Evolutionary conservation across 371 early-diverging fungal species (phyloP).

Genomic region (Mortierella polycephala): DNA sequence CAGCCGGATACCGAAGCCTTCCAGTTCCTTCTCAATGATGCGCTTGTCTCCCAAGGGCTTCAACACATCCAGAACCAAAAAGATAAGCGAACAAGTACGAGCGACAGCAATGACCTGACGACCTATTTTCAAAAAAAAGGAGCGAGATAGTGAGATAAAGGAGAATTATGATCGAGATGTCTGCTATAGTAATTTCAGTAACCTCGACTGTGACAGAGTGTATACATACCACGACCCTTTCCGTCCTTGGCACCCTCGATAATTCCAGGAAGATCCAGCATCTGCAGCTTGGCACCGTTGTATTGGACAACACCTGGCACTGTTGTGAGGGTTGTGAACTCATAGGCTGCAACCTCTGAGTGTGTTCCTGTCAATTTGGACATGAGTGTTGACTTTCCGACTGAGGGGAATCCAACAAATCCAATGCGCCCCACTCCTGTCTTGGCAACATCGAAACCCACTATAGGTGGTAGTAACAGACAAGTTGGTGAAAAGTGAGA

Average conservation of each 20-base stretch:
- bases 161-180: not conserved
- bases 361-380: conserved; percentile 97
- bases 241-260: conserved; percentile 99
- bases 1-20: conserved; percentile 98
- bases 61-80: conserved; percentile 96
- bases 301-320: conserved; percentile 97
- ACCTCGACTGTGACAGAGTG: not conserved
- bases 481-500: not conserved
- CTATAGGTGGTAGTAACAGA: conserved; percentile 51
- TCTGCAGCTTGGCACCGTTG: conserved; percentile 97
- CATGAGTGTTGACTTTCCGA: conserved; percentile 98
- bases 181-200: not conserved
- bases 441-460: conserved; percentile 96
- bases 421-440: conserved; percentile 98
- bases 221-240: conserved; percentile 93
- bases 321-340: conserved; percentile 99
- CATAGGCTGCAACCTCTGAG: conserved; percentile 97
- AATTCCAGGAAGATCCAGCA: conserved; percentile 89
- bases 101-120: conserved; percentile 91
- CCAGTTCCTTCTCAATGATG: conserved; percentile 98
- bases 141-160: not conserved
- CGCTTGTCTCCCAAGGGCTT: conserved; percentile 95
- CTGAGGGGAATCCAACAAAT: conserved; percentile 95
- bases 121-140: conserved; percentile 18
- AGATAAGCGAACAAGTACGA: conserved; percentile 94